These are phyloP conservation scores for Leccinum proliferum DNA, from an alignment of 1,284 basidiomycete species.

Conservation along the genomic window DNA sequence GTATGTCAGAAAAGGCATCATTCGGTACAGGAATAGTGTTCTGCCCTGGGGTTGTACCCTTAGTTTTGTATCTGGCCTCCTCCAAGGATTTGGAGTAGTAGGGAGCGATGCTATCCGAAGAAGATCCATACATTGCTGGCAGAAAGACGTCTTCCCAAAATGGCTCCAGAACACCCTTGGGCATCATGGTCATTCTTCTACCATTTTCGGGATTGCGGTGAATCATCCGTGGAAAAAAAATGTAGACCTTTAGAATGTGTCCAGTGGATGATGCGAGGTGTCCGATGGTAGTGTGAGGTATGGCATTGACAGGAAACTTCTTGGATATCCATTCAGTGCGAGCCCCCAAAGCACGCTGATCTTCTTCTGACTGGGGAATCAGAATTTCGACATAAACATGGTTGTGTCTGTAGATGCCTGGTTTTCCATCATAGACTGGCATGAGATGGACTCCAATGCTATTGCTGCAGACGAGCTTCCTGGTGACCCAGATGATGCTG, in stretches of 20 bases:
- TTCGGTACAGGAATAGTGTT: neutral
- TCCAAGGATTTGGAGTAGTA: neutral
- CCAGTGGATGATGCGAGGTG: neutral
- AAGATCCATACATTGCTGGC: neutral
- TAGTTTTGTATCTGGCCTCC: slow-evolving; percentile 6
- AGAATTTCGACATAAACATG: neutral
- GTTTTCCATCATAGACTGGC: slow-evolving; percentile 4
- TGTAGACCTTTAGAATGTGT: slow-evolving; percentile 4
- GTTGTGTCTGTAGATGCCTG: neutral
- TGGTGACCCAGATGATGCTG: slow-evolving; percentile 15
- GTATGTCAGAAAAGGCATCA: neutral
- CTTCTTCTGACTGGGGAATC: neutral
- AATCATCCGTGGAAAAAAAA: slow-evolving; percentile 18
- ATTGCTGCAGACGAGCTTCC: neutral
- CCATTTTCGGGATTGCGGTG: slow-evolving; percentile 3
- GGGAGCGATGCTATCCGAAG: neutral
- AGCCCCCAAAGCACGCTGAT: neutral
- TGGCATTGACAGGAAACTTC: neutral
- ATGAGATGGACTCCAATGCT: slow-evolving; percentile 5
- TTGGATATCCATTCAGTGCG: neutral
- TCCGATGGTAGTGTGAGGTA: neutral
- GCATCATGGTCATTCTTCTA: slow-evolving; percentile 5
- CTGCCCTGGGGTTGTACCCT: neutral
- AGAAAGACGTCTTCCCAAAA: slow-evolving; percentile 14
- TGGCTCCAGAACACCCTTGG: slow-evolving; percentile 2